Evolutionary conservation across 768 basidiomycete genomes (phyloP).

Genomic region (Albatrellus ellisii): DNA sequence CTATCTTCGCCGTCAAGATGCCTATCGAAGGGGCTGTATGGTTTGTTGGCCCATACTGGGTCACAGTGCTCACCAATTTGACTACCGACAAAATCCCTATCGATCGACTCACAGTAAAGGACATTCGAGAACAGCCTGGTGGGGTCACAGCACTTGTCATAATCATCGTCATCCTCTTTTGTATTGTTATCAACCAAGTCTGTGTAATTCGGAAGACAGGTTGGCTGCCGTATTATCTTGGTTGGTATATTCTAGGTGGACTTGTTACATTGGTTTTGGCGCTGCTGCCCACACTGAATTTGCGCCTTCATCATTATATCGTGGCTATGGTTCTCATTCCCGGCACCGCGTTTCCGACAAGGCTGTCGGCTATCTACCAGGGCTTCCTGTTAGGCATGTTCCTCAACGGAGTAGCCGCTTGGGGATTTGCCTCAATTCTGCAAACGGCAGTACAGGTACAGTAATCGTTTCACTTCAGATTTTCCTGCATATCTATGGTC

Average conservation of each 20-base stretch:
- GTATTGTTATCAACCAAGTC: constrained; percentile 59
- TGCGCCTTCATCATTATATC: constrained; percentile 78
- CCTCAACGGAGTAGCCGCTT: constrained; percentile 66
- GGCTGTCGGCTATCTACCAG: constrained; percentile 68
- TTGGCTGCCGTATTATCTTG: constrained; percentile 64
- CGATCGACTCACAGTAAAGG: constrained; percentile 55
- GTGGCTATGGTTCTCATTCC: constrained; percentile 64
- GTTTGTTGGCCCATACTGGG: constrained; percentile 73
- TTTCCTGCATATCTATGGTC: neutral
- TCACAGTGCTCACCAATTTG: constrained; percentile 62
- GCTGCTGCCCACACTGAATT: constrained; percentile 49
- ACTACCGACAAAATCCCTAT: constrained; percentile 65
- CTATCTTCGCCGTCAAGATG: constrained; percentile 41
- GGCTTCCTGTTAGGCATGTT: constrained; percentile 77
- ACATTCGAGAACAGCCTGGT: constrained; percentile 51
- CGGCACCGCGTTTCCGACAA: constrained; percentile 70
- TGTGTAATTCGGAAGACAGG: constrained; percentile 79
- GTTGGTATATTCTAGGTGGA: constrained; percentile 61
- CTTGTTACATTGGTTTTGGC: constrained; percentile 53
- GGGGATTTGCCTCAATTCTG: constrained; percentile 68
- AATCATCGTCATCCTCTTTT: constrained; percentile 45
- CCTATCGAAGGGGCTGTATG: constrained; percentile 64
- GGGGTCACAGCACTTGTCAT: constrained; percentile 57
- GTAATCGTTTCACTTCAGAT: constrained; percentile 3
- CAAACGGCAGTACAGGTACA: constrained; percentile 61